A percentile compares a stretch with the other conserved stretches of the same genome.
These are phyloP conservation scores for Aspergillus cavernicola DNA, from an alignment of 495 filamentous ascomycete species.

Conservation along the genomic window DNA sequence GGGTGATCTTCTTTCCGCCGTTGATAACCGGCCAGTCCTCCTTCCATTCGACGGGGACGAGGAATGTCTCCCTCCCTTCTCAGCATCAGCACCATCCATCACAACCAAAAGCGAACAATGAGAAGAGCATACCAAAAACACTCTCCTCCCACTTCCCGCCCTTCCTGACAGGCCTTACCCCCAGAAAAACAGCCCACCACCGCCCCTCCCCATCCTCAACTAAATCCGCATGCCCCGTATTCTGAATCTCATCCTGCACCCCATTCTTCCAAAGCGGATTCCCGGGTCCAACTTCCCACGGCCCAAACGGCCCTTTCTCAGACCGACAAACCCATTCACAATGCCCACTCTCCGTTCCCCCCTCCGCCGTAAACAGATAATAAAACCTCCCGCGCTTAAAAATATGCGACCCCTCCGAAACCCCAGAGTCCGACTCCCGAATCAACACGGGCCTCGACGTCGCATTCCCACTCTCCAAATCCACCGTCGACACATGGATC, in stretches of 20 bases:
- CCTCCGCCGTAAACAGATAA: conserved; percentile 67
- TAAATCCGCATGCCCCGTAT: conserved; percentile 43
- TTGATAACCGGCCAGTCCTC: conserved; percentile 50
- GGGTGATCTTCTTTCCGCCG: conserved; percentile 36
- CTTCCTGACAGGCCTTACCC: conserved; percentile 33
- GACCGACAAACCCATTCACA: conserved; percentile 43
- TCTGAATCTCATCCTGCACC: conserved; percentile 33
- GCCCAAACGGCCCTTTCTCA: conserved; percentile 46
- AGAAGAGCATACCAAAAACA: conserved; percentile 30
- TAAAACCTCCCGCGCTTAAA: conserved; percentile 63
- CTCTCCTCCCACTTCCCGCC: conserved; percentile 32
- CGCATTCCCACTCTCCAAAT: conserved; percentile 33
- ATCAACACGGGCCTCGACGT: conserved; percentile 40
- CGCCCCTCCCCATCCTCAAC: conserved; percentile 39
- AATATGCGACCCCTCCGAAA: conserved; percentile 63
- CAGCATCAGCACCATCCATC: neutral
- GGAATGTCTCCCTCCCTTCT: conserved; percentile 44
- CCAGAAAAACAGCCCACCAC: conserved; percentile 47
- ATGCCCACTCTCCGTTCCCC: conserved; percentile 57
- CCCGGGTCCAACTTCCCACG: conserved; percentile 44
- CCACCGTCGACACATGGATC: conserved; percentile 37
- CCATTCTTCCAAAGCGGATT: conserved; percentile 42
- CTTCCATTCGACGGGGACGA: conserved; percentile 43
- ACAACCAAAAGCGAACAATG: too few species aligned
- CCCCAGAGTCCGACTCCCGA: conserved; percentile 51